Percentiles rank a stretch among this genome's conserved stretches.
phyloP scores from a whole-genome alignment of 768 basidiomycete species.

The Hortiboletus flavorubellus region DNA sequence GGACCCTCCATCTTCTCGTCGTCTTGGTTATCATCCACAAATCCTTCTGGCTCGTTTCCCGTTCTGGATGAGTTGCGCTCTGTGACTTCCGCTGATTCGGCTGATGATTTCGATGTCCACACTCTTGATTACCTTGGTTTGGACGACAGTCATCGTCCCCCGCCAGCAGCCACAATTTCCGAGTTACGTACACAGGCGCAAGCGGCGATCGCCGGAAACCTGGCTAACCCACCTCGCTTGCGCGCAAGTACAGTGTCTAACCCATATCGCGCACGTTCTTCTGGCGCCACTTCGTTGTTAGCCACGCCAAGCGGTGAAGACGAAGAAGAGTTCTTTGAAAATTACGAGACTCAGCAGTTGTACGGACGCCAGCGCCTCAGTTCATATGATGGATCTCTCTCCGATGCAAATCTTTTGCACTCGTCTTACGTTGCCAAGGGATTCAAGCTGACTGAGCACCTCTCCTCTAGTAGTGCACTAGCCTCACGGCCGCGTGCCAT shows the following conservation, averaged over 20 bases:
- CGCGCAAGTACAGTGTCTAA: constrained; percentile 92
- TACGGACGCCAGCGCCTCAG: constrained; percentile 57
- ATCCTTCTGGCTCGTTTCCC: constrained; percentile 52
- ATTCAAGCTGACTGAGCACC: constrained; percentile 72
- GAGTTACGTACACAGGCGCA: constrained; percentile 89
- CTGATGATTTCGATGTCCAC: constrained; percentile 88
- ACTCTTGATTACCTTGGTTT: constrained; percentile 96
- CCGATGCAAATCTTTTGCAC: constrained; percentile 51
- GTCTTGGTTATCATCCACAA: constrained; percentile 75
- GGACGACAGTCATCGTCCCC: constrained; percentile 69
- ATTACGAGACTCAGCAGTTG: constrained; percentile 41
- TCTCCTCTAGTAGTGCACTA: constrained; percentile 43
- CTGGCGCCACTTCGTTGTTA: constrained; percentile 57
- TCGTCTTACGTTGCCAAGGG: constrained; percentile 66
- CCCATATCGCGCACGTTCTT: constrained; percentile 74
- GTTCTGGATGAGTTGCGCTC: constrained; percentile 80
- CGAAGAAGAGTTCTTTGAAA: constrained; percentile 74
- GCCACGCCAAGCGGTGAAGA: constrained; percentile 61
- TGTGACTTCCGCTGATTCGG: constrained; percentile 72
- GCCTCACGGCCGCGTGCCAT: constrained; percentile 71
- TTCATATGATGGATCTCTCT: constrained; percentile 54
- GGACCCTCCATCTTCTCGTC: constrained; percentile 88
- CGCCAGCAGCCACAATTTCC: constrained; percentile 84
- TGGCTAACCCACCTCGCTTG: constrained; percentile 74
- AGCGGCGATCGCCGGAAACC: constrained; percentile 81